Conservation (phyloP, 139 green algal genomes). For the Tetradesmus lagerheimii region DNA sequence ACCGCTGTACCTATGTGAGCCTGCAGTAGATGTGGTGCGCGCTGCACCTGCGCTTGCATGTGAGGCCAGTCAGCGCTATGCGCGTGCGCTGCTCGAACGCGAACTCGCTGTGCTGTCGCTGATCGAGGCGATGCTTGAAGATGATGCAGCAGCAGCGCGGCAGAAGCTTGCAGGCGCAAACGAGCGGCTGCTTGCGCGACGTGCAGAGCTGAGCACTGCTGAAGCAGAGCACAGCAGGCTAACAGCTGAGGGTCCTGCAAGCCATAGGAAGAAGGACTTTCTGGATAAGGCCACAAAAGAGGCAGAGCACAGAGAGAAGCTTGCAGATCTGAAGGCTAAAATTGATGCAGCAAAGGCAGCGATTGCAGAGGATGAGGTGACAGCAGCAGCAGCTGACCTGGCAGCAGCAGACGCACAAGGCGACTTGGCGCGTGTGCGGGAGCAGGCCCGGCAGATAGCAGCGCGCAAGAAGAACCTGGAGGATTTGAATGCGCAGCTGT, state of each 20-base stretch:
- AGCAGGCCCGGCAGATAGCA: slow-evolving; percentile 59
- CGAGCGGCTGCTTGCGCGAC: slow-evolving; percentile 61
- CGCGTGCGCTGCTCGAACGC: slow-evolving; percentile 75
- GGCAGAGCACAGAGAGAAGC: slow-evolving; percentile 83
- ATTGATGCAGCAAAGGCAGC: slow-evolving; percentile 35
- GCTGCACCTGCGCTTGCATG: slow-evolving; percentile 57
- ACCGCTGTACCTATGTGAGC: slow-evolving; percentile 63
- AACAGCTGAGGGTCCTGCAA: slow-evolving; percentile 72
- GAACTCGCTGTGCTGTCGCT: slow-evolving; percentile 77
- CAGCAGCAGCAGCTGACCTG: slow-evolving; percentile 41
- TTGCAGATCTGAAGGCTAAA: slow-evolving; percentile 66
- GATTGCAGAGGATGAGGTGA: slow-evolving; percentile 34
- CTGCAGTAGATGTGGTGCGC: slow-evolving; percentile 65
- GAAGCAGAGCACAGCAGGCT: slow-evolving; percentile 71
- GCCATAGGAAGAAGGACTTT: slow-evolving; percentile 79
- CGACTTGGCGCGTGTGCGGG: slow-evolving; percentile 58
- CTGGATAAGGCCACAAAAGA: slow-evolving; percentile 88
- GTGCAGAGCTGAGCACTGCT: slow-evolving; percentile 57
- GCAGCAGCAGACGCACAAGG: slow-evolving; percentile 50
- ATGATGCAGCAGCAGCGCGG: slow-evolving; percentile 60
- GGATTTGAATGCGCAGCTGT: slow-evolving; percentile 53
- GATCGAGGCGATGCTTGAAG: slow-evolving; percentile 76
- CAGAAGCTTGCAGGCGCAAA: slow-evolving; percentile 58
- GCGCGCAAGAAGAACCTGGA: slow-evolving; percentile 63
- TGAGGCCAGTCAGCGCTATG: slow-evolving; percentile 69